Percentiles rank a stretch among this genome's conserved stretches.
Evolutionary conservation across 257 asterid genomes (phyloP).

Genomic region (Fraxinus americana): DNA sequence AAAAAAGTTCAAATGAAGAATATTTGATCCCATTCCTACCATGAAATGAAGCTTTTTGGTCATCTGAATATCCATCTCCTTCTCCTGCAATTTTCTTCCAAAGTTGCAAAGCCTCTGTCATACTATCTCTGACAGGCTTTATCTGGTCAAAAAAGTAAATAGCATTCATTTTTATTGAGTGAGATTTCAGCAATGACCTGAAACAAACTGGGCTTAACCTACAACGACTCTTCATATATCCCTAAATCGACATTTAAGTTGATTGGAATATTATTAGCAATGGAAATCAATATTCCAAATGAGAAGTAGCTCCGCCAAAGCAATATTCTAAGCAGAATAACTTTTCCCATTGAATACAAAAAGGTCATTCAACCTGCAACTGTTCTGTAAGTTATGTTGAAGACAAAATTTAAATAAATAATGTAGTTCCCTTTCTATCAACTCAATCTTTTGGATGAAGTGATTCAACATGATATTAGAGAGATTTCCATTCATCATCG

Average conservation of each 20-base stretch:
- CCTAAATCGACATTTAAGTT: slow-evolving; percentile 12
- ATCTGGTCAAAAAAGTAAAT: slow-evolving; percentile 46
- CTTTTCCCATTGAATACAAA: background rate
- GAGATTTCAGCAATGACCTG: slow-evolving; percentile 11
- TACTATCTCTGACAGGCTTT: slow-evolving; percentile 91
- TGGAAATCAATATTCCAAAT: slow-evolving; percentile 5
- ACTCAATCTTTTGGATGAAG: background rate
- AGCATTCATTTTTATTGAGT: slow-evolving; percentile 14
- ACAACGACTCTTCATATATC: slow-evolving; percentile 21
- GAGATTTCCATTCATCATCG: background rate
- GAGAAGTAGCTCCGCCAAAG: slow-evolving; percentile 16
- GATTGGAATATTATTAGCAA: slow-evolving; percentile 15
- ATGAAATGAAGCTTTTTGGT: slow-evolving; percentile 59
- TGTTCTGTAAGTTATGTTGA: background rate
- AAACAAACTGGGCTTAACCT: slow-evolving; percentile 8
- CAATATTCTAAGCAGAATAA: slow-evolving; percentile 6
- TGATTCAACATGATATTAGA: background rate
- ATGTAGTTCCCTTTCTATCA: background rate
- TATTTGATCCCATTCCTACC: slow-evolving; percentile 46
- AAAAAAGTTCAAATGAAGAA: slow-evolving; percentile 3
- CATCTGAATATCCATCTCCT: slow-evolving; percentile 79
- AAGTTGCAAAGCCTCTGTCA: slow-evolving; percentile 92
- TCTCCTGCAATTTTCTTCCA: slow-evolving; percentile 93
- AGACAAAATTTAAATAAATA: background rate
- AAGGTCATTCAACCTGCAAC: background rate